Evolutionary conservation across 495 filamentous ascomycete species (phyloP).

Genomic region (Aspergillus cavernicola): DNA sequence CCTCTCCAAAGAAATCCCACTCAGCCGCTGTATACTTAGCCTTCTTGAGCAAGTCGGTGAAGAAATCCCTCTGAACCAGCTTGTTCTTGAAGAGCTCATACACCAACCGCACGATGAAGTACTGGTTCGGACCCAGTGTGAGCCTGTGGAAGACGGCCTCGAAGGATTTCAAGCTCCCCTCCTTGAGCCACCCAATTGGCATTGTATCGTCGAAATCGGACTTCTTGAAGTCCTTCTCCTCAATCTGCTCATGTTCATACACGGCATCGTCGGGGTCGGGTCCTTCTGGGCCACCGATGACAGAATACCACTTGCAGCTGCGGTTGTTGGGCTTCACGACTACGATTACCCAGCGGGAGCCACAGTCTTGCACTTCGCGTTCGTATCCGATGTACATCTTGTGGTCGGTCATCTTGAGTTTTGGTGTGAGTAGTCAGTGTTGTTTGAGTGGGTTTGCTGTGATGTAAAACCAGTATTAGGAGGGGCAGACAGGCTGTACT

Average conservation of each 20-base stretch:
- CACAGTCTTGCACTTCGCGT: background rate
- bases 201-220: background rate
- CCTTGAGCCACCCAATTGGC: background rate
- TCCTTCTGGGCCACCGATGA: background rate
- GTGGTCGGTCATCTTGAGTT: background rate
- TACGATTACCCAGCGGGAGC: background rate
- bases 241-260: background rate
- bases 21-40: background rate
- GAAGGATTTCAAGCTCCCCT: background rate
- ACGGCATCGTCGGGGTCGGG: background rate
- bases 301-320: background rate
- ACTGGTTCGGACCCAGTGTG: background rate
- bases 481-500: too few species aligned
- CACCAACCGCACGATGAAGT: background rate
- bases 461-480: too few species aligned
- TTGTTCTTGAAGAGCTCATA: background rate
- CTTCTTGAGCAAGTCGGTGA: background rate
- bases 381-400: background rate
- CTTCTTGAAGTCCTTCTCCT: background rate
- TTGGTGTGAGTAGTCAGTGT: too few species aligned
- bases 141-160: background rate
- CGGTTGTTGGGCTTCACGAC: background rate
- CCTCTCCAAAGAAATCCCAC: background rate
- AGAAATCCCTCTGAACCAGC: background rate
- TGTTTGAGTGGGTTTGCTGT: too few species aligned